These are phyloP conservation scores for Triangularia verruculosa DNA, from an alignment of 2,329 filamentous ascomycete species.

Conservation along the genomic window DNA sequence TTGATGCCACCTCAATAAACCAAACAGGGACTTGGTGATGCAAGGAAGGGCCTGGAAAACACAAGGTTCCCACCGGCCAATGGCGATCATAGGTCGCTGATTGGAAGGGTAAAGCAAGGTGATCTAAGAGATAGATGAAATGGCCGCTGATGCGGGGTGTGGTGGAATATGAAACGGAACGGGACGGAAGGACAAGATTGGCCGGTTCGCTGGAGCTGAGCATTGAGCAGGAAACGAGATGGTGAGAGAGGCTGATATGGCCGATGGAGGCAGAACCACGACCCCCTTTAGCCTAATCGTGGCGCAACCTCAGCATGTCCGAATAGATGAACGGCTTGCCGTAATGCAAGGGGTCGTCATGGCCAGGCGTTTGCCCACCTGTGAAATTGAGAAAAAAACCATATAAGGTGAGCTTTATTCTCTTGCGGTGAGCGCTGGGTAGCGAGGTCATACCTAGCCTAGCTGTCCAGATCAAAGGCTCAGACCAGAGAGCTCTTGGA, in stretches of 20 bases:
- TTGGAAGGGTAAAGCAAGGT: slow-evolving; percentile 27
- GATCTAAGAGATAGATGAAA: slow-evolving; percentile 22
- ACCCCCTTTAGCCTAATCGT: slow-evolving; percentile 23
- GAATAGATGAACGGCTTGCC: slow-evolving; percentile 1
- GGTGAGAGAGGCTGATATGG: slow-evolving; percentile 19
- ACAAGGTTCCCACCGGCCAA: slow-evolving; percentile 12
- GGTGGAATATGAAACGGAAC: slow-evolving; percentile 23
- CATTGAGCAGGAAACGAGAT: slow-evolving; percentile 21
- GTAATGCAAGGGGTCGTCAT: background rate
- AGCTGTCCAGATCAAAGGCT: background rate
- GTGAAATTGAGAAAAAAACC: background rate
- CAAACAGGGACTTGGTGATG: slow-evolving; percentile 5
- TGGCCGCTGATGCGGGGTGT: slow-evolving; percentile 16
- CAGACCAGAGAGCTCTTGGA: background rate
- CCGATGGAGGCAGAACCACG: background rate
- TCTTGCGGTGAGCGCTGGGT: background rate
- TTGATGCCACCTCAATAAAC: slow-evolving; percentile 9
- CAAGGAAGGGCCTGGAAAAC: slow-evolving; percentile 16
- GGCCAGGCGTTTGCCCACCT: background rate
- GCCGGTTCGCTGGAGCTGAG: slow-evolving; percentile 16
- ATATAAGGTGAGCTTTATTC: background rate
- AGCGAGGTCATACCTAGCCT: background rate
- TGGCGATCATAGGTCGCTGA: slow-evolving; percentile 18
- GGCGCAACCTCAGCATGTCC: background rate
- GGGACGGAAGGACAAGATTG: slow-evolving; percentile 15